A percentile compares a stretch with the other conserved stretches of the same genome.
Conservation (phyloP, 306 rosid genomes). For the Gastrolobium bilobum region DNA sequence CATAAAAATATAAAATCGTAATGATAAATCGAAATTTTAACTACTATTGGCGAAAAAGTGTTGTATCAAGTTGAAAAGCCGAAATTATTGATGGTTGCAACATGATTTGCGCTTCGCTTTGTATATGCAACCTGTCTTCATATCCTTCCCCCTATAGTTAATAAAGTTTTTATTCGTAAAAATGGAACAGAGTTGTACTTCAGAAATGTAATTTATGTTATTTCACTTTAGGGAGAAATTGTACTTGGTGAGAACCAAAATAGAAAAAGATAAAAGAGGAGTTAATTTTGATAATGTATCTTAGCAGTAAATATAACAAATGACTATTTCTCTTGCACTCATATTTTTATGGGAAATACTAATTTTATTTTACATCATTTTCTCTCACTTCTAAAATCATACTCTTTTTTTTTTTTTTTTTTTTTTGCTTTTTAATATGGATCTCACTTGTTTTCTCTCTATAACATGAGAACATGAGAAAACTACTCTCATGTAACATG, state of each 20-base stretch:
- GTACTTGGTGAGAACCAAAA: constrained; percentile 5
- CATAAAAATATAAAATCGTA: too few species aligned
- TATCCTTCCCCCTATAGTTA: background rate
- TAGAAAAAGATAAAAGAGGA: background rate
- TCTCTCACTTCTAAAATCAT: too few species aligned
- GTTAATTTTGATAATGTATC: constrained; percentile 1
- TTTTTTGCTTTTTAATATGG: too few species aligned
- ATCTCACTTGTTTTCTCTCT: too few species aligned
- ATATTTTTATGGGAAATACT: background rate
- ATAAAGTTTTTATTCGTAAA: background rate
- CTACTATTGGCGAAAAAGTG: too few species aligned
- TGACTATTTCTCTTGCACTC: background rate
- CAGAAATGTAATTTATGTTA: background rate
- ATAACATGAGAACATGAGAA: too few species aligned
- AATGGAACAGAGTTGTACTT: background rate
- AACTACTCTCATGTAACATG: too few species aligned
- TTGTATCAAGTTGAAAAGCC: background rate
- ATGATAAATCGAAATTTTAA: too few species aligned
- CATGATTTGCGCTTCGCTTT: constrained; percentile 18
- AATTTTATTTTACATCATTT: too few species aligned
- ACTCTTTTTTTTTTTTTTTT: too few species aligned
- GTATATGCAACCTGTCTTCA: background rate
- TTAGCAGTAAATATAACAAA: background rate
- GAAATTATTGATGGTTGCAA: background rate
- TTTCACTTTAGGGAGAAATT: background rate